These are phyloP conservation scores for Apiospora saccharicola DNA, from an alignment of 2,329 filamentous ascomycete genomes.

Conservation along the genomic window DNA sequence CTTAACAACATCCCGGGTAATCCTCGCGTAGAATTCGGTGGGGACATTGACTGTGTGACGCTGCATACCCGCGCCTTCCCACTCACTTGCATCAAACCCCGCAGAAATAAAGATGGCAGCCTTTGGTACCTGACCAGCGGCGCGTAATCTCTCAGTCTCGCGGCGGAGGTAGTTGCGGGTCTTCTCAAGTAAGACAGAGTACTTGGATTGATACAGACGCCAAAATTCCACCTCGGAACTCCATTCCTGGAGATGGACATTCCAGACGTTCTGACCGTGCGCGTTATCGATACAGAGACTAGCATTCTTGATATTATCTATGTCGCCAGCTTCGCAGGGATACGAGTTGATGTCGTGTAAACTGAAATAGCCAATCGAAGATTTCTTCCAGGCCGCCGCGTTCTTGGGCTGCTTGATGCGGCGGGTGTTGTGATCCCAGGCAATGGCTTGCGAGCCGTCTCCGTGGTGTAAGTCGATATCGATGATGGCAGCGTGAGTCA, in stretches of 20 bases:
- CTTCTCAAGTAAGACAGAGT: constrained; percentile 80
- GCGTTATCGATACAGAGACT: constrained; percentile 94
- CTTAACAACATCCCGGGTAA: constrained; percentile 84
- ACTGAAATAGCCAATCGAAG: constrained; percentile 93
- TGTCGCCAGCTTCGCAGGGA: constrained; percentile 92
- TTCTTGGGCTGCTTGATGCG: constrained; percentile 71
- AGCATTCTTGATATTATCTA: constrained; percentile 91
- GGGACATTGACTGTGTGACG: constrained; percentile 95
- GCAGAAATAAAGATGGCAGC: constrained; percentile 94
- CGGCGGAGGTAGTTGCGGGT: constrained; percentile 76
- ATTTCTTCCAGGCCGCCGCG: constrained; percentile 78
- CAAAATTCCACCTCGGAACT: constrained; percentile 86
- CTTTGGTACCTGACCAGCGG: constrained; percentile 69
- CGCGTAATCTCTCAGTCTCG: constrained; percentile 72
- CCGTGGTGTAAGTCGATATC: constrained; percentile 94
- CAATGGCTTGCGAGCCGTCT: constrained; percentile 93
- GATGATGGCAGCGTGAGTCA: constrained; percentile 93
- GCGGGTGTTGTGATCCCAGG: constrained; percentile 87
- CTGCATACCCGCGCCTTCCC: constrained; percentile 93
- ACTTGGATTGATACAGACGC: constrained; percentile 82
- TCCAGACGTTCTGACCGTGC: constrained; percentile 94
- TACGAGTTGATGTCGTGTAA: constrained; percentile 99
- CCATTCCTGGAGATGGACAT: constrained; percentile 92
- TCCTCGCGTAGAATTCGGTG: constrained; percentile 92
- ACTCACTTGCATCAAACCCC: constrained; percentile 96